Percentiles rank a stretch among this genome's conserved stretches.
These are phyloP conservation scores for Patellifolia procumbens DNA, from an alignment of 179 eudicot genomes.

Conservation along the genomic window DNA sequence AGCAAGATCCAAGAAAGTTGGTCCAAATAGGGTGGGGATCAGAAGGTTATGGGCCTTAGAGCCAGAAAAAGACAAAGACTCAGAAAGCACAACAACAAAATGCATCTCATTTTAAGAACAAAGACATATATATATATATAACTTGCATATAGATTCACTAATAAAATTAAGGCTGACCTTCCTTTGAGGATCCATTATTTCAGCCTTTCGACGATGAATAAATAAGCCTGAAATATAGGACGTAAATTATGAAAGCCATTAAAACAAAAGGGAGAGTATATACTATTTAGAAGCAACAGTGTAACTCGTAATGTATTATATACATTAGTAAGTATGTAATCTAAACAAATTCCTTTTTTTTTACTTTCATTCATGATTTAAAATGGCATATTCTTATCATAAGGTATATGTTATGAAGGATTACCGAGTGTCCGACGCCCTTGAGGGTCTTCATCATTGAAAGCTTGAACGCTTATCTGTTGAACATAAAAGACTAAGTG, in stretches of 20 bases:
- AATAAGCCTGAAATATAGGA: constrained; percentile 63
- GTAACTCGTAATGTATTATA: background rate
- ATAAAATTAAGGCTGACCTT: constrained; percentile 55
- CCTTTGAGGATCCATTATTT: constrained; percentile 63
- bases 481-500: constrained; percentile 26
- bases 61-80: background rate
- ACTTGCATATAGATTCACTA: background rate
- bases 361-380: background rate
- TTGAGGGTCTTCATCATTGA: constrained; percentile 98
- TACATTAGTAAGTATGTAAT: background rate
- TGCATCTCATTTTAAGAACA: background rate
- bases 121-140: background rate
- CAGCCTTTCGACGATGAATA: constrained; percentile 98
- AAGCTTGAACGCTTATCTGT: constrained; percentile 97
- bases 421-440: constrained; percentile 98
- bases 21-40: background rate
- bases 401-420: background rate
- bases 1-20: background rate
- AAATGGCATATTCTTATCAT: background rate
- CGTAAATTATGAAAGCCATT: background rate
- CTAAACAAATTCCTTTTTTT: background rate
- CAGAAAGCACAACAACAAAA: background rate
- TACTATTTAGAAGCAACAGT: background rate
- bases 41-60: background rate
- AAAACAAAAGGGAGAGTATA: background rate